Percentiles rank a stretch among this genome's conserved stretches.
phyloP scores from a whole-genome alignment of 768 basidiomycete genomes.

The Daedalea quercina region DNA sequence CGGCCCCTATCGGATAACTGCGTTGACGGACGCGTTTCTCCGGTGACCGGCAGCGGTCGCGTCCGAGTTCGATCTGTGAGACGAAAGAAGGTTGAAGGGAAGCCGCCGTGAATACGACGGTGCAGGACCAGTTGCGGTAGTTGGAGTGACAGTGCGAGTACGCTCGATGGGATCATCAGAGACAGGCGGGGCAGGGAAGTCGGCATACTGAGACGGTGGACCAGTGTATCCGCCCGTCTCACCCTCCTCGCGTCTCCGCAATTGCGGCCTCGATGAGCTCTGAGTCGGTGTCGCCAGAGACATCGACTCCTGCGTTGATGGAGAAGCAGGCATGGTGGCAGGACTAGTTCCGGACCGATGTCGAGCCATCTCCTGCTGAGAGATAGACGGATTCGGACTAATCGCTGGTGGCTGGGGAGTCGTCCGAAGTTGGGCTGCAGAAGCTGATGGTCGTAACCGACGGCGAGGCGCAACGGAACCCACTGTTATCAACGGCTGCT shows the following conservation, averaged over 20 bases:
- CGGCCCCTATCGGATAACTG: constrained; percentile 11
- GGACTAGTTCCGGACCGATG: constrained; percentile 67
- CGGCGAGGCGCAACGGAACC: constrained; percentile 55
- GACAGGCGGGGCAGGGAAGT: constrained; percentile 53
- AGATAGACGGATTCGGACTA: constrained; percentile 21
- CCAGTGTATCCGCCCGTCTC: constrained; percentile 53
- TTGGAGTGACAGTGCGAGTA: constrained; percentile 21
- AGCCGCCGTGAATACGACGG: constrained; percentile 41
- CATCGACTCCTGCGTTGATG: constrained; percentile 11
- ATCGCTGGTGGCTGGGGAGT: constrained; percentile 30
- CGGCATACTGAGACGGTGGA: constrained; percentile 63
- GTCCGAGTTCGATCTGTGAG: constrained; percentile 26
- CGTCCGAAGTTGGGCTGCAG: constrained; percentile 69
- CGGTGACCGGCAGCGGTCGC: constrained; percentile 28
- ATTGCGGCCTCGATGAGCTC: constrained; percentile 20
- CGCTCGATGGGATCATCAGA: constrained; percentile 32
- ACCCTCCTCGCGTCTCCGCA: constrained; percentile 18
- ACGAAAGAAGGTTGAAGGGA: constrained; percentile 59
- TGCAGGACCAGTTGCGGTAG: constrained; percentile 5
- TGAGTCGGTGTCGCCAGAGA: constrained; percentile 30
- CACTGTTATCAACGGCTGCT: constrained; percentile 31
- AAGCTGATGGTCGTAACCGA: constrained; percentile 62
- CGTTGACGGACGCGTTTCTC: constrained; percentile 35
- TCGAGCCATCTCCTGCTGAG: constrained; percentile 36
- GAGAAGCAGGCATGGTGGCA: constrained; percentile 37